Evolutionary conservation across 495 filamentous ascomycete species (phyloP).

Genomic region (Aspergillus homomorphus): DNA sequence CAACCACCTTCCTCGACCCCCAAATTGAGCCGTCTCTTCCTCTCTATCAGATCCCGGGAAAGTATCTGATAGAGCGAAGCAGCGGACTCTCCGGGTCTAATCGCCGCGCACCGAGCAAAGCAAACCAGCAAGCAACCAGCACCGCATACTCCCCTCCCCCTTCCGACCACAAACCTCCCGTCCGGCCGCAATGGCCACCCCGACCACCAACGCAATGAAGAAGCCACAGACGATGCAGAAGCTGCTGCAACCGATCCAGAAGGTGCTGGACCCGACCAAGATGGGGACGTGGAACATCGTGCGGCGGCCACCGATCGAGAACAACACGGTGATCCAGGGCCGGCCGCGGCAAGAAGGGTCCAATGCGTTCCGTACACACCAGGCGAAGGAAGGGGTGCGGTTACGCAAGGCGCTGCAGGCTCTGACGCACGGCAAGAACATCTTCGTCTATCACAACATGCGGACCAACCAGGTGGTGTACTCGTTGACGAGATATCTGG

Average conservation of each 20-base stretch:
- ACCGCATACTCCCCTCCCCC: not conserved
- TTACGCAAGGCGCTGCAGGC: conserved; percentile 47
- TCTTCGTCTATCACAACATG: conserved; percentile 82
- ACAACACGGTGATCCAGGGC: conserved; percentile 39
- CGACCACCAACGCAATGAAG: conserved; percentile 16
- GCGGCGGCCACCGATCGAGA: conserved; percentile 40
- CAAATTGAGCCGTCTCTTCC: not conserved
- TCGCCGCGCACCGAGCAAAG: too few species aligned
- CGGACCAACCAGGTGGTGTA: conserved; percentile 81
- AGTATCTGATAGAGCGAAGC: not conserved
- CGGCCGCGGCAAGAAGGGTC: conserved; percentile 34
- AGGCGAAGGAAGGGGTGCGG: conserved; percentile 37
- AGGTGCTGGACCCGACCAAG: conserved; percentile 47
- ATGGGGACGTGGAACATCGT: conserved; percentile 40
- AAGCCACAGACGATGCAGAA: conserved; percentile 9
- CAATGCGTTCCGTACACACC: conserved; percentile 42
- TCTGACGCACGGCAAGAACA: conserved; percentile 59
- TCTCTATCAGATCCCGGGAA: not conserved
- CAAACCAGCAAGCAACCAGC: conserved; percentile 3
- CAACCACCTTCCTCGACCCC: conserved; percentile 1
- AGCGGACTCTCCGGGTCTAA: too few species aligned
- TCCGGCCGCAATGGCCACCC: conserved; percentile 45
- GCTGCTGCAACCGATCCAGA: conserved; percentile 24
- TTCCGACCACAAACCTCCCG: too few species aligned
- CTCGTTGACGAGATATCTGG: conserved; percentile 64